Evolutionary conservation across 2,329 filamentous ascomycete genomes (phyloP).

Genomic region (Trichoderma cornu-damae): DNA sequence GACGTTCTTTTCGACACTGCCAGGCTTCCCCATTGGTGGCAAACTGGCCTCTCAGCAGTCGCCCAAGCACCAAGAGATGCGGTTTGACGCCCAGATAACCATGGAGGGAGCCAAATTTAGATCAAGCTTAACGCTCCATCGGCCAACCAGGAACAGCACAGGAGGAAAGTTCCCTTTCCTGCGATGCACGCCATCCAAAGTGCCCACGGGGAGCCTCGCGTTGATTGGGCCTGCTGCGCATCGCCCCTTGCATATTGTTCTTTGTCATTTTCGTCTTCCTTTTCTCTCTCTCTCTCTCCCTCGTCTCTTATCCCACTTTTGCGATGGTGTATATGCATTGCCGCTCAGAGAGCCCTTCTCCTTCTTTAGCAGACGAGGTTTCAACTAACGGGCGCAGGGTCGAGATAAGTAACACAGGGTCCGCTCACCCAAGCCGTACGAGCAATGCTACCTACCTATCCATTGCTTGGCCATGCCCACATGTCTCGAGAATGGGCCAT

Average conservation of each 20-base stretch:
- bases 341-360: background rate
- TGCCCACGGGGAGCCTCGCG: background rate
- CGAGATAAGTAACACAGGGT: constrained; percentile 3
- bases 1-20: background rate
- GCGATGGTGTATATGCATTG: background rate
- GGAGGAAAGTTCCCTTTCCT: constrained; percentile 24
- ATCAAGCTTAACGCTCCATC: constrained; percentile 28
- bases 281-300: constrained; percentile 15
- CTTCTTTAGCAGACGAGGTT: background rate
- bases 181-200: constrained; percentile 6
- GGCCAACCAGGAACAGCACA: constrained; percentile 35
- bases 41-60: background rate
- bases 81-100: background rate
- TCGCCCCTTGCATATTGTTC: background rate
- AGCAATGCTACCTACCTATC: background rate
- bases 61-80: background rate
- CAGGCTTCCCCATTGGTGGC: background rate
- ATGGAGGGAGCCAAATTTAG: constrained; percentile 30
- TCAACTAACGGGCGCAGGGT: background rate
- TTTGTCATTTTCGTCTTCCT: background rate
- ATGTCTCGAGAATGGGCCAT: background rate
- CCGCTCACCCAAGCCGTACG: background rate
- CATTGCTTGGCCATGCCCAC: background rate
- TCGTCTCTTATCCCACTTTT: no score
- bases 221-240: constrained; percentile 12